phyloP scores from a whole-genome alignment of 2,329 filamentous ascomycete genomes.

The Botrytis fabae region DNA sequence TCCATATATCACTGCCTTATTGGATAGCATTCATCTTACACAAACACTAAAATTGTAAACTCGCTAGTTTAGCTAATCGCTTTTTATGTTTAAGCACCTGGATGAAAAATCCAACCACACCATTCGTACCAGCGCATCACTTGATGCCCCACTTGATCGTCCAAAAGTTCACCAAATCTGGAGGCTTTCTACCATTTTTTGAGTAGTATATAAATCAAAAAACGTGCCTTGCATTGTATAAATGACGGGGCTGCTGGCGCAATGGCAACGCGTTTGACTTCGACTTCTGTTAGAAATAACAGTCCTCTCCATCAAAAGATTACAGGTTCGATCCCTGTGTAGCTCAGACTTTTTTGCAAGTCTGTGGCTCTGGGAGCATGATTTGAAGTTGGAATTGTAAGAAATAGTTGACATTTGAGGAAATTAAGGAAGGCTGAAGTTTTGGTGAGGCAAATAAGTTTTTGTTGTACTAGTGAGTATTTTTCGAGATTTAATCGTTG shows the following conservation, averaged over 20 bases:
- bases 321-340: conserved; percentile 17
- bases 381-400: not conserved
- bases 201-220: not conserved
- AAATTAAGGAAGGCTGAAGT: not conserved
- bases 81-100: not conserved
- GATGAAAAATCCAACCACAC: not conserved
- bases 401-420: not conserved
- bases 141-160: not conserved
- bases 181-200: not conserved
- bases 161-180: not conserved
- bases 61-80: not conserved
- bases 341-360: not conserved
- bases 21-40: not conserved
- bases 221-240: rapidly evolving
- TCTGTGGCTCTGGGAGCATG: too few species aligned
- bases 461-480: not conserved
- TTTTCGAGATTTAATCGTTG: not conserved
- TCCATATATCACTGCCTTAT: not conserved
- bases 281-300: conserved; percentile 13
- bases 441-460: not conserved
- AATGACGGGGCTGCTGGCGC: conserved; percentile 13
- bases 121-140: not conserved
- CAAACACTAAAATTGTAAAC: not conserved
- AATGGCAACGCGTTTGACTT: conserved; percentile 22
- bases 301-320: conserved; percentile 10